These are phyloP conservation scores for Podospora australis DNA, from an alignment of 495 filamentous ascomycete species.

Conservation along the genomic window DNA sequence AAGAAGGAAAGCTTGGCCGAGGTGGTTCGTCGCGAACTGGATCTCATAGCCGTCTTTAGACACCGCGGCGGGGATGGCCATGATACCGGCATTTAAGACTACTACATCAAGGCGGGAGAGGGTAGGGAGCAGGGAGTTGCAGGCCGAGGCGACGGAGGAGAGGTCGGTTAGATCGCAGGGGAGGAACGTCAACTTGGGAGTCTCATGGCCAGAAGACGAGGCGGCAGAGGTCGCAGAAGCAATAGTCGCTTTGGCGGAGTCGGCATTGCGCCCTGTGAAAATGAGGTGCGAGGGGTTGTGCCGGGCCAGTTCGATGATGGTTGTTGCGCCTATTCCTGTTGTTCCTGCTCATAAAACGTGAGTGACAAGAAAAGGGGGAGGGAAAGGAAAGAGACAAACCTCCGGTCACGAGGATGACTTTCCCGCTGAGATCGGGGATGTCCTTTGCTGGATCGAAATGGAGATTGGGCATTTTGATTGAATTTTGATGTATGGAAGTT, in stretches of 20 bases:
- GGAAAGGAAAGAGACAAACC: not conserved
- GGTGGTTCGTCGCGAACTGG: constrained; percentile 63
- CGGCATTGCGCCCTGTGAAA: constrained; percentile 10
- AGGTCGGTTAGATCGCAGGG: constrained; percentile 9
- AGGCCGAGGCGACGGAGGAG: constrained; percentile 11
- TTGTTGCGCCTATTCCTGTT: constrained; percentile 2
- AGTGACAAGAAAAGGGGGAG: not conserved
- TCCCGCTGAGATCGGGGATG: constrained; percentile 1
- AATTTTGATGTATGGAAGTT: too few species aligned
- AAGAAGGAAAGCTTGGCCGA: constrained; percentile 60
- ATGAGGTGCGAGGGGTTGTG: constrained; percentile 2
- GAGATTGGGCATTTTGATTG: too few species aligned
- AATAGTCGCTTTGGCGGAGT: constrained; percentile 9
- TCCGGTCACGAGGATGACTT: constrained; percentile 6
- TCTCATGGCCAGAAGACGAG: constrained; percentile 3
- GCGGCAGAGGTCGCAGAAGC: not conserved
- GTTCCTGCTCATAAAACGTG: not conserved
- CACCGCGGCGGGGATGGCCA: constrained; percentile 42
- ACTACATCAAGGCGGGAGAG: constrained; percentile 16
- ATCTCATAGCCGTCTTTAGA: constrained; percentile 62
- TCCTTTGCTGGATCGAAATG: constrained; percentile 7
- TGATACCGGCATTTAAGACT: constrained; percentile 31
- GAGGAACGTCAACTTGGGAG: constrained; percentile 2
- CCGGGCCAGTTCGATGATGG: not conserved
- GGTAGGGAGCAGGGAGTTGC: not conserved